Conservation (phyloP, 1,284 basidiomycete species). For the Ganoderma resinaceum region DNA sequence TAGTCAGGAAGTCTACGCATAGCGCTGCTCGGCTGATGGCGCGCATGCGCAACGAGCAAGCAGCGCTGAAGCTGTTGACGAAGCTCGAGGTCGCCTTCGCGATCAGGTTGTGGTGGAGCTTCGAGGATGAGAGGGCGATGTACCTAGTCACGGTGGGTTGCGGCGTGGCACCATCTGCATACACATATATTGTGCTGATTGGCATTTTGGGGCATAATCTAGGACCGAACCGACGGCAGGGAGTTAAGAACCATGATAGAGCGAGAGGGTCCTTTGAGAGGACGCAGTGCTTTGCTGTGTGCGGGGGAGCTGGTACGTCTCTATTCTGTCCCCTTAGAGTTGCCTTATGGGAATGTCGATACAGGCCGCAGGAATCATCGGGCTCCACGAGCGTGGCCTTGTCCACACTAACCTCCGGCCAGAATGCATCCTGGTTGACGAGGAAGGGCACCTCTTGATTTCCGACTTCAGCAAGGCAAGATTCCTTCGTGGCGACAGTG, state of each 20-base stretch:
- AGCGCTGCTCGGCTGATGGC: slow-evolving; percentile 47
- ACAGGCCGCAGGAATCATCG: slow-evolving; percentile 33
- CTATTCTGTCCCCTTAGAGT: too few species aligned
- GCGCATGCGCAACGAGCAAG: slow-evolving; percentile 57
- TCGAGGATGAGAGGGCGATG: slow-evolving; percentile 68
- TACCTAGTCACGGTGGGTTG: slow-evolving; percentile 59
- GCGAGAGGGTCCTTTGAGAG: slow-evolving; percentile 27
- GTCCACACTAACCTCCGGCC: slow-evolving; percentile 57
- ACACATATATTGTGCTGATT: not conserved
- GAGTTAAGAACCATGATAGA: slow-evolving; percentile 26
- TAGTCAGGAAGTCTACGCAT: slow-evolving; percentile 64
- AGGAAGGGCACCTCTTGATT: slow-evolving; percentile 69
- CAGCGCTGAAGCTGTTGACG: slow-evolving; percentile 63
- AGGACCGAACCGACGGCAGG: slow-evolving; percentile 33
- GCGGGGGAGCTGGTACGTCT: slow-evolving; percentile 36
- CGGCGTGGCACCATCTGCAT: not conserved
- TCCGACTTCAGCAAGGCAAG: slow-evolving; percentile 39
- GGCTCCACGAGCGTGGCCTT: slow-evolving; percentile 38
- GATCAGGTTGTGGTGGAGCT: slow-evolving; percentile 66
- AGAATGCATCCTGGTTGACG: slow-evolving; percentile 68
- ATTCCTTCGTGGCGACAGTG: slow-evolving; percentile 49
- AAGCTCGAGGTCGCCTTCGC: slow-evolving; percentile 65
- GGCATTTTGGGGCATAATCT: not conserved
- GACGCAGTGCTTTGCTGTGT: slow-evolving; percentile 28
- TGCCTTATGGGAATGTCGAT: not conserved